phyloP scores from a whole-genome alignment of 1,284 basidiomycete species.

The Flammula alnicola region DNA sequence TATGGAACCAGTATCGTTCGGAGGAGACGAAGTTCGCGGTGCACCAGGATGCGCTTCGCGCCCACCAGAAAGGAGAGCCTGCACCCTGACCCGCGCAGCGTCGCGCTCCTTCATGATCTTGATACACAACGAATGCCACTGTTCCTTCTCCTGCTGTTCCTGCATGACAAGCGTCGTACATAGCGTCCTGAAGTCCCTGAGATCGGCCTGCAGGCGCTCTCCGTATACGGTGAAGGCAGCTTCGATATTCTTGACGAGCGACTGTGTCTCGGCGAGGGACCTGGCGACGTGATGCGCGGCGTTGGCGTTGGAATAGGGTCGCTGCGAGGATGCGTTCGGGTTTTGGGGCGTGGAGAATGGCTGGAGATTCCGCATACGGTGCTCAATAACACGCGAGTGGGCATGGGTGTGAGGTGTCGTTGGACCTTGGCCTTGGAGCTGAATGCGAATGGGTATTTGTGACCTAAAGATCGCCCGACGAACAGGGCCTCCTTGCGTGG shows the following conservation, averaged over 20 bases:
- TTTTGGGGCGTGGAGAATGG: not conserved
- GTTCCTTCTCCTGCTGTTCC: constrained; percentile 36
- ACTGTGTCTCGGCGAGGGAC: constrained; percentile 2
- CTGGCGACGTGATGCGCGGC: not conserved
- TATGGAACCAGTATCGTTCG: not conserved
- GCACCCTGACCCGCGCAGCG: constrained; percentile 29
- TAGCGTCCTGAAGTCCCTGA: constrained; percentile 32
- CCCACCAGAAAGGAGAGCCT: constrained; percentile 24
- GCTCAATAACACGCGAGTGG: not conserved
- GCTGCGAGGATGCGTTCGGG: not conserved
- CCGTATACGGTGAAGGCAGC: constrained; percentile 32
- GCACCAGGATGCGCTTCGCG: not conserved
- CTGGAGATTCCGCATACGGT: not conserved
- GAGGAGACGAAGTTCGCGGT: not conserved
- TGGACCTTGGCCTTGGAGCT: too few species aligned
- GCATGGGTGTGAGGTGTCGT: too few species aligned
- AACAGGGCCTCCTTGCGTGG: not conserved
- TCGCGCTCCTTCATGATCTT: constrained; percentile 37
- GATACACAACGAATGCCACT: constrained; percentile 33
- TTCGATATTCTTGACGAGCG: constrained; percentile 27
- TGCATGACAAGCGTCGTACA: constrained; percentile 33
- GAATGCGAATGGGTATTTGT: constrained; percentile 7
- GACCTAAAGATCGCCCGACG: not conserved
- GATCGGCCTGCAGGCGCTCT: constrained; percentile 33
- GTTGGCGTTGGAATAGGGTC: too few species aligned